Conservation (phyloP, 1,139 yeast species). For the Yamadazyma oceani region DNA sequence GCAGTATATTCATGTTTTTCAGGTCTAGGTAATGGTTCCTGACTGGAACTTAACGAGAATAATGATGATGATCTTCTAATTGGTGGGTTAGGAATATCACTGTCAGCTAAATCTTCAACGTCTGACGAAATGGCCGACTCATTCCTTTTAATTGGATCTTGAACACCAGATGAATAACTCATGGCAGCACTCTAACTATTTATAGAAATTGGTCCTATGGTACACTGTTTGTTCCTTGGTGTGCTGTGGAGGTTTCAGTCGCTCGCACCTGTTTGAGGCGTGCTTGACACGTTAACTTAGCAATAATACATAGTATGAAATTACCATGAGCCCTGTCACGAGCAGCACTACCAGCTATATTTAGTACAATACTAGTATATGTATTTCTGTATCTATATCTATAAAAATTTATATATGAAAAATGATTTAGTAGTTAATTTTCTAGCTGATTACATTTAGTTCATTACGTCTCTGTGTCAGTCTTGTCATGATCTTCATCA, state of each 20-base stretch:
- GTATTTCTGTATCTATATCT: neutral
- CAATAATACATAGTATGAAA: too few relatives aligned
- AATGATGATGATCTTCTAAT: slow-evolving; percentile 46
- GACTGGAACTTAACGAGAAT: slow-evolving; percentile 42
- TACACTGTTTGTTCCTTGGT: neutral
- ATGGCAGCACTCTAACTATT: too few relatives aligned
- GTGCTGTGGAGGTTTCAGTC: too few relatives aligned
- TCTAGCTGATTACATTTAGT: too few relatives aligned
- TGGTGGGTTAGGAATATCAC: slow-evolving; percentile 22
- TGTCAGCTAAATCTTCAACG: slow-evolving; percentile 24
- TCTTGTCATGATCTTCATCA: slow-evolving; percentile 13
- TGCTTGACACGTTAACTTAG: too few relatives aligned
- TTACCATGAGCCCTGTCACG: too few relatives aligned
- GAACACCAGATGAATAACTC: slow-evolving; percentile 11
- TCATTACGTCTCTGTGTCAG: slow-evolving; percentile 1
- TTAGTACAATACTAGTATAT: too few relatives aligned
- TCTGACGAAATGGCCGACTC: slow-evolving; percentile 43
- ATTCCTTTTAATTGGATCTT: slow-evolving; percentile 13
- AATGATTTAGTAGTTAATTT: too few relatives aligned
- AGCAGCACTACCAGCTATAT: too few relatives aligned
- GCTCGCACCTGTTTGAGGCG: too few relatives aligned
- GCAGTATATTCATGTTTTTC: slow-evolving; percentile 75
- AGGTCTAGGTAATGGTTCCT: slow-evolving; percentile 52
- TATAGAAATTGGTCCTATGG: too few relatives aligned
- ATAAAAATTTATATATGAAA: too few relatives aligned